A percentile compares a stretch with the other conserved stretches of the same genome.
Evolutionary conservation across 306 rosid species (phyloP).

Genomic region (Psophocarpus tetragonolobus): DNA sequence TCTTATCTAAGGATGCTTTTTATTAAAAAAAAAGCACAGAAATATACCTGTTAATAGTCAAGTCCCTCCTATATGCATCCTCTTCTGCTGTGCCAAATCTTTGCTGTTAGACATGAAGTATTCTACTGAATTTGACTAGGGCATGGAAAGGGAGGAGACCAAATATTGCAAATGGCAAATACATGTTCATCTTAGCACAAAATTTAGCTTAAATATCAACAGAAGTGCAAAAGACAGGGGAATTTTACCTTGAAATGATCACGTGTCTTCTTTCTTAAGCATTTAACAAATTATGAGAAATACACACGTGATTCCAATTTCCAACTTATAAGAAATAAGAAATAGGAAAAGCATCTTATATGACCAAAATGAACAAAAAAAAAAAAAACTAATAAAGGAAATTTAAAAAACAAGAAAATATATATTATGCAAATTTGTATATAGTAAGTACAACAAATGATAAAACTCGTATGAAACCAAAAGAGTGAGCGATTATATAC

Average conservation of each 20-base stretch:
- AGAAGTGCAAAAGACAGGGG: not conserved
- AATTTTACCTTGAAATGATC: not conserved
- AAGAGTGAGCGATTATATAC: slow-evolving; percentile 34
- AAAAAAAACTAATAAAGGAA: not conserved
- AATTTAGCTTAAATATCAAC: slow-evolving; percentile 13
- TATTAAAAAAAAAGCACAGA: not conserved
- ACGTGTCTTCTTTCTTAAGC: not conserved
- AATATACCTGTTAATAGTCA: slow-evolving; percentile 85
- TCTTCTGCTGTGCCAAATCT: slow-evolving; percentile 83
- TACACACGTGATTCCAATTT: slow-evolving; percentile 7
- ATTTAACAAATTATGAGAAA: slow-evolving; percentile 3
- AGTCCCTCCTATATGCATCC: slow-evolving; percentile 97
- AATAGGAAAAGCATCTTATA: not conserved
- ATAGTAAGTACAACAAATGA: not conserved
- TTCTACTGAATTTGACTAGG: slow-evolving; percentile 12
- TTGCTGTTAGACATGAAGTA: slow-evolving; percentile 60
- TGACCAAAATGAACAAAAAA: not conserved
- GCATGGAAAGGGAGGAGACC: not conserved
- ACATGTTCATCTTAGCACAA: slow-evolving; percentile 10
- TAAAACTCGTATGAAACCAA: not conserved
- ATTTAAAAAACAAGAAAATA: not conserved
- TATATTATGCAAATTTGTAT: not conserved
- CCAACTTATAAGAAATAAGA: slow-evolving; percentile 20
- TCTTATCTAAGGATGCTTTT: not conserved
- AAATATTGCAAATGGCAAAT: slow-evolving; percentile 20